Conservation (phyloP, 306 rosid species). For the Cyclanthera cordifolia region DNA sequence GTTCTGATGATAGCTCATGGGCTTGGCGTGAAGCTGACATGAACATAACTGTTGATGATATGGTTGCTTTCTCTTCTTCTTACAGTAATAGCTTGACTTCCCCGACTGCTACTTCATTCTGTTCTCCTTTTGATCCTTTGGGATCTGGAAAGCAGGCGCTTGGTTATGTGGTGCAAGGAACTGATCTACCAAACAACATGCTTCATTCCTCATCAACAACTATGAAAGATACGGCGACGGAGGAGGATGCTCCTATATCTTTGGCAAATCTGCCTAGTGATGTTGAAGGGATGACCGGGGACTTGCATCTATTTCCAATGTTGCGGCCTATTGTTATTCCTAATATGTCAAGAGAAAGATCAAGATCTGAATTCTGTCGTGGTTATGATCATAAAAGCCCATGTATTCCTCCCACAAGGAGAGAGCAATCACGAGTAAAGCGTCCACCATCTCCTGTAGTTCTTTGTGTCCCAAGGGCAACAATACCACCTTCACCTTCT, state of each 20-base stretch:
- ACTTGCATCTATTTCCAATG: slow-evolving; percentile 67
- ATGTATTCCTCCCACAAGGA: slow-evolving; percentile 65
- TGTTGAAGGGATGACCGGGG: slow-evolving; percentile 55
- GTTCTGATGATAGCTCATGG: slow-evolving; percentile 95
- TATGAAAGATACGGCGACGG: slow-evolving; percentile 42
- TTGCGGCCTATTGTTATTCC: slow-evolving; percentile 83
- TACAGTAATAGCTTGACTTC: slow-evolving; percentile 79
- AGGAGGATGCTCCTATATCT: slow-evolving; percentile 61
- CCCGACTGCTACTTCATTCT: slow-evolving; percentile 75
- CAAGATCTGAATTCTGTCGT: slow-evolving; percentile 52
- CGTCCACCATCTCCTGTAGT: slow-evolving; percentile 92
- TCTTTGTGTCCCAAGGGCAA: slow-evolving; percentile 76
- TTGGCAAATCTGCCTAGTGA: slow-evolving; percentile 47
- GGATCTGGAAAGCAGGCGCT: slow-evolving; percentile 64
- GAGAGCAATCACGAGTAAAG: slow-evolving; percentile 79
- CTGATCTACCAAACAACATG: slow-evolving; percentile 61
- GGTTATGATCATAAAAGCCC: slow-evolving; percentile 70
- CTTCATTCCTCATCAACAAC: slow-evolving; percentile 58
- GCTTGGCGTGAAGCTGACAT: slow-evolving; percentile 96
- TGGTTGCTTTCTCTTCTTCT: slow-evolving; percentile 93
- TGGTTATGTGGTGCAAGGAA: slow-evolving; percentile 65
- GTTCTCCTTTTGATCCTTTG: slow-evolving; percentile 74
- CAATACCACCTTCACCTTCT: slow-evolving; percentile 88
- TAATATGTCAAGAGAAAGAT: slow-evolving; percentile 62
- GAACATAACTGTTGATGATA: slow-evolving; percentile 88